Base-by-base conservation (phyloP, 2,329 filamentous ascomycete species). In the Fusarium subtropicale region DNA sequence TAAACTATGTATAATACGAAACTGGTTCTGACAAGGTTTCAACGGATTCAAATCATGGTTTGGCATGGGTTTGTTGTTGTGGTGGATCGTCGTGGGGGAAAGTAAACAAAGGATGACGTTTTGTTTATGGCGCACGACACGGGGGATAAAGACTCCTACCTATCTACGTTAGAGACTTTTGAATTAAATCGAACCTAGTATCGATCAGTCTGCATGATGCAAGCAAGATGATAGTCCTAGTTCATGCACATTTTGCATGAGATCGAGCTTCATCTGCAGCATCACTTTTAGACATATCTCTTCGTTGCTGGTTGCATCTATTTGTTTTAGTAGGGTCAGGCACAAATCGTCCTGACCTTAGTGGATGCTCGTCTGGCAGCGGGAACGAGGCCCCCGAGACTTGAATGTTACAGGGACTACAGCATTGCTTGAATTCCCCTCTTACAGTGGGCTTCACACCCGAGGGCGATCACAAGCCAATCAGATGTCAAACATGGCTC, bases 51-150 rank as follows among this genome's bases (percentile, higher is more conserved):
- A 60, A 41, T 38, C 58, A 64, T 64, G 50, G 45, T 52, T 47
- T 46, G 42, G 50, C 34, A 44, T 45, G 50, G 50, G 50, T 44
- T 64, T 64, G 61, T 60, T 62, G 24, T 54, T 47, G 57, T 51
- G 52, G 66, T 69, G 66, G 65, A 69, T 67, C 62, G 24, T 20
- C 50, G 69, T 71, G 65, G 68, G 52, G 66, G 54, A 58, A 71
- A 63, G 69, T 71, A 71, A 71, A 71, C 69, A 71, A 71, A 69
- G 47, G 65, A 71, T 71, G 69, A 71, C 69, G 69, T 70, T 70
- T 69, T 70, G 58, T 69, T 71, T 66, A 71, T 69, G 22, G 61
- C 65, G 65, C 68, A 53, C 55, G 28, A 59, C 28, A 52, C 48
- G 24, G 50, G 56, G 30, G 33, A 38, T 38, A 20, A 15, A 18